Conservation (phyloP, 345 rosid genomes). For the Theobroma cacao region DNA sequence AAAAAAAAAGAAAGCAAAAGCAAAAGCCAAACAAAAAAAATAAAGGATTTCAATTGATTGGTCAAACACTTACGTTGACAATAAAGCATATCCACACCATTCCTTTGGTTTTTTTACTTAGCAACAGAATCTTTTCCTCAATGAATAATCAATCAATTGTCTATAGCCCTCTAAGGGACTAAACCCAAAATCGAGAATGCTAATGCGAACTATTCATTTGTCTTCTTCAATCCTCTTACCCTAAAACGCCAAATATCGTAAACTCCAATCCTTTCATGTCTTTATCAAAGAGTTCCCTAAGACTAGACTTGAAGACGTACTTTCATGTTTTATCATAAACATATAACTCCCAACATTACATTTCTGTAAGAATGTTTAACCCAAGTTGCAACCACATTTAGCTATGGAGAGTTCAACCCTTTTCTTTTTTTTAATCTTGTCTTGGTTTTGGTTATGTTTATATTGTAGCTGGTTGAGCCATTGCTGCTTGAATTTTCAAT, state of each 20-base stretch:
- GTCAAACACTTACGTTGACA: conserved; percentile 9
- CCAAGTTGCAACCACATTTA: neutral
- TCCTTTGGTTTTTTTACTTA: neutral
- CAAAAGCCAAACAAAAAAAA: neutral
- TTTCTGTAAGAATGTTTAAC: neutral
- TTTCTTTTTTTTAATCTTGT: neutral
- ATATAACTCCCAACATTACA: too few relatives aligned
- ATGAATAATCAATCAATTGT: neutral
- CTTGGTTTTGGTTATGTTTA: neutral
- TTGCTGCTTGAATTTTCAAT: neutral
- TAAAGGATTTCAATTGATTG: neutral
- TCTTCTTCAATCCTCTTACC: neutral
- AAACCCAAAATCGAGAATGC: neutral
- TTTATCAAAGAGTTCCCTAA: neutral
- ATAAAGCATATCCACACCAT: neutral
- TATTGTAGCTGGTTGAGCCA: neutral
- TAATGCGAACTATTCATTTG: neutral
- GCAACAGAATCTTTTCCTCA: neutral
- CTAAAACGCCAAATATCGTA: neutral
- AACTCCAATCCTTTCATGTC: neutral
- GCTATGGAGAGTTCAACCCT: too few relatives aligned
- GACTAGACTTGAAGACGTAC: neutral
- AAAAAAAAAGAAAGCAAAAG: neutral
- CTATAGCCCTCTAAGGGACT: neutral
- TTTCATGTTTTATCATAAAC: neutral